Evolutionary conservation across 352 stramenopile genomes (phyloP).

Genomic region (Globisporangium recalcitrans): DNA sequence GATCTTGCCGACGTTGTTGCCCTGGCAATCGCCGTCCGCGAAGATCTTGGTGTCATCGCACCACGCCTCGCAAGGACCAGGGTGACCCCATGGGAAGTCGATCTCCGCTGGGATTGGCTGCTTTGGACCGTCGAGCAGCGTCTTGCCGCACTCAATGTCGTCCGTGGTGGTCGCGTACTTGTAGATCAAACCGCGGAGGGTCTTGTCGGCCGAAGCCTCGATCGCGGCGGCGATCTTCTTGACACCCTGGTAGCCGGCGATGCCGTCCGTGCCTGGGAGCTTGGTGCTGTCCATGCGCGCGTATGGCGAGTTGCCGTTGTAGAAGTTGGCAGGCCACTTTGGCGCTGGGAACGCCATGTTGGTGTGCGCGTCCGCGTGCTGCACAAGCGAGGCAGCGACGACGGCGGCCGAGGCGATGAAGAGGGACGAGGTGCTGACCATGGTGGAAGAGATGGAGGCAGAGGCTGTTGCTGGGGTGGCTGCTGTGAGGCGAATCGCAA

Average conservation of each 20-base stretch:
- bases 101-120: conserved; percentile 17
- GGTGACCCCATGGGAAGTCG: conserved; percentile 23
- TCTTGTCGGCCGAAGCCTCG: not conserved
- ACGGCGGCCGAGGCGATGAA: conserved; percentile 12
- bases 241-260: conserved; percentile 7
- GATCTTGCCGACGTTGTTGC: conserved; percentile 22
- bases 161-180: conserved; percentile 11
- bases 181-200: conserved; percentile 13
- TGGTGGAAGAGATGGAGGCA: conserved; percentile 1
- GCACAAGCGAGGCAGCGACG: not conserved
- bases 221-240: conserved; percentile 14
- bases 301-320: conserved; percentile 20
- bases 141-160: conserved; percentile 20
- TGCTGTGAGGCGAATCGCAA: not conserved
- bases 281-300: conserved; percentile 14
- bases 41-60: conserved; percentile 21
- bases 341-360: conserved; percentile 16
- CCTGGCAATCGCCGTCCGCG: conserved; percentile 17
- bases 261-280: conserved; percentile 9
- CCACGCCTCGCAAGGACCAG: conserved; percentile 19
- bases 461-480: not conserved
- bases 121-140: conserved; percentile 8
- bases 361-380: conserved; percentile 17
- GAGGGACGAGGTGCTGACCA: conserved; percentile 16
- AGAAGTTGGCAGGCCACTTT: conserved; percentile 10